phyloP scores from a whole-genome alignment of 2,329 filamentous ascomycete species.

The Dothistroma pini region DNA sequence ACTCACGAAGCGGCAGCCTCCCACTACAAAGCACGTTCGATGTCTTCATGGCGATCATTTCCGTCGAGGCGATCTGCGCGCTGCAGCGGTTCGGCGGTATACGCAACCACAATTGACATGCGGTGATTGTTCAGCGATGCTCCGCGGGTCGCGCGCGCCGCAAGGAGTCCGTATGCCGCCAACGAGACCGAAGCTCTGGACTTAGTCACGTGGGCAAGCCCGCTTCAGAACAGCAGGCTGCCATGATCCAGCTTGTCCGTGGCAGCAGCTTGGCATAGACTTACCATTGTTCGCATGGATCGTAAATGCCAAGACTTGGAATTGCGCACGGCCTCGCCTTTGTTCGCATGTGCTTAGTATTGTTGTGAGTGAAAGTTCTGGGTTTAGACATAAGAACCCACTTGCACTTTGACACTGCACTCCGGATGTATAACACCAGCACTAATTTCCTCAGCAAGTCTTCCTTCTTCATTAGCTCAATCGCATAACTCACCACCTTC shows the following conservation, averaged over 20 bases:
- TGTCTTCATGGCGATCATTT: no score
- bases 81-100: no score
- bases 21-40: neutral
- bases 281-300: neutral
- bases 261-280: neutral
- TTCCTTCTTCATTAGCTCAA: neutral
- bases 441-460: neutral
- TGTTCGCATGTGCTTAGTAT: neutral
- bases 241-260: neutral
- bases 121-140: neutral
- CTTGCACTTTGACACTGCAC: neutral
- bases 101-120: neutral
- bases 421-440: neutral
- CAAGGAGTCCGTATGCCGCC: neutral
- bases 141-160: neutral
- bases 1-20: neutral
- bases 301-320: neutral
- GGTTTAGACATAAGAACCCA: neutral
- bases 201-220: neutral
- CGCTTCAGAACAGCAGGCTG: neutral
- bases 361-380: neutral
- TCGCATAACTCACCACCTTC: neutral
- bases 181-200: neutral
- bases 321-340: neutral
- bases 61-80: no score